Base-by-base conservation (phyloP, 768 basidiomycete genomes). In the Russula lepida region DNA sequence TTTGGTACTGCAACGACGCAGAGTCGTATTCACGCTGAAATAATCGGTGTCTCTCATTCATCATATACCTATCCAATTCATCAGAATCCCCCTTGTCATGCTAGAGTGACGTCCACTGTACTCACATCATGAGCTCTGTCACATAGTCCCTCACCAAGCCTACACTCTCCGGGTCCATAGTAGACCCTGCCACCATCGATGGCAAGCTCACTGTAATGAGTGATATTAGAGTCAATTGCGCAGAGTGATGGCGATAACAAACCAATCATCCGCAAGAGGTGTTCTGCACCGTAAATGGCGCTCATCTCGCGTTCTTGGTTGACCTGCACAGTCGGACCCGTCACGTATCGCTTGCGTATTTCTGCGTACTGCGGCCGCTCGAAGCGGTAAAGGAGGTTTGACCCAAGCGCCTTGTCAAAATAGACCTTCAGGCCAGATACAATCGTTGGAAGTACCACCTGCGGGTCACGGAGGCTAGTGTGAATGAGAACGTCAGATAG, bases 311-410 rank as follows among this genome's bases (percentile, higher is more conserved):
- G 88, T 69, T 92, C 90, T 63, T 84, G 77, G 6, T 77, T 81
- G 12, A 86, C 77, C 53, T 80, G 74, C 28, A 90, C 88, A 53
- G 84, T 80, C 51, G 79, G 84, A 1, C 87, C 89, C 7, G 89
- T 91, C 63, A 85, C 82, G 65, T 85, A 90, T 63, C 74, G 73
- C 68, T 86, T 84, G 47, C 89, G 81, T 25, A 91, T 80, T 51
- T 87, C 84, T 6, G 87, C 85, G 64, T 95, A 98, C 71, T 98
- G 95, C 6, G 84, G 84, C n/a, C 95, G 83, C 72, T 99, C 95
- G 66, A 95, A 94, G 21, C 93, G 86, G 70, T 98, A 99, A 4
- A 98, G 79, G 28, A 99, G 80, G 72, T 91, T 94, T 59, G 88
- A 84, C 5, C 95, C 89, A 1, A 92, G 80, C 0, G 92, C 86